Base-by-base conservation (phyloP, 768 basidiomycete genomes). In the Butyriboletus loyo region DNA sequence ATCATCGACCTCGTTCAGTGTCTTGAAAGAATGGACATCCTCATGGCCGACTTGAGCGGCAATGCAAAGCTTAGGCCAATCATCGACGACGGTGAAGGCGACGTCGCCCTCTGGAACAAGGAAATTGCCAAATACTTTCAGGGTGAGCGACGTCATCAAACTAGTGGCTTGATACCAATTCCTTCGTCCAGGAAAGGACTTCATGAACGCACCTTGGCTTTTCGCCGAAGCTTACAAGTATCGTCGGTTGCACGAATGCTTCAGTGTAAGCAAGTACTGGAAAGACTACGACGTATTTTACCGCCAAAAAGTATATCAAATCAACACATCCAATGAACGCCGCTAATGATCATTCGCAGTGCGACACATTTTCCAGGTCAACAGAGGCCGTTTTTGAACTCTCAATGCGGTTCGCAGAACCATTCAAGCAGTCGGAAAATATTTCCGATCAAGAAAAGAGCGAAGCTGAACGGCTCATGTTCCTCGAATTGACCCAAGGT, bases 221-320 rank as follows among this genome's bases (percentile, higher is more conserved):
- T 97, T 98, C 62, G 95, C 94, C 21, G 94, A 96, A 69, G 93
- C 94, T 15, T 92, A 92, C 75, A 92, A 92, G 69, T 92, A 92
- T 67, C 87, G 91, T 59, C 84, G 92, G 54, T 80, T 98, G 41
- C 90, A 89, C 55, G 94, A 96, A 70, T 92, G 90, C 71, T 98
- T 98, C 75, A 92, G 89, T 56, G 75, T 92, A 54, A 89, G 88
- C 77, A 91, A 89, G 66, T 87, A 81, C 70, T 98, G 92, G 91
- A 79, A 79, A 55, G 81, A 86, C 60, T 96, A 96, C 66, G 94
- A 96, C 65, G 92, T 96, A 39, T 98, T 97, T 71, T 96, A 94
- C 75, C 77, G 94, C 52, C 91, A 97, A 72, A 96, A 95, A 73
- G 86, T 85, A 40, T n/a, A 56, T 57, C 25, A 27, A 30, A 19